Conservation (phyloP, 495 filamentous ascomycete species). For the Pseudotulostoma volvatum region DNA sequence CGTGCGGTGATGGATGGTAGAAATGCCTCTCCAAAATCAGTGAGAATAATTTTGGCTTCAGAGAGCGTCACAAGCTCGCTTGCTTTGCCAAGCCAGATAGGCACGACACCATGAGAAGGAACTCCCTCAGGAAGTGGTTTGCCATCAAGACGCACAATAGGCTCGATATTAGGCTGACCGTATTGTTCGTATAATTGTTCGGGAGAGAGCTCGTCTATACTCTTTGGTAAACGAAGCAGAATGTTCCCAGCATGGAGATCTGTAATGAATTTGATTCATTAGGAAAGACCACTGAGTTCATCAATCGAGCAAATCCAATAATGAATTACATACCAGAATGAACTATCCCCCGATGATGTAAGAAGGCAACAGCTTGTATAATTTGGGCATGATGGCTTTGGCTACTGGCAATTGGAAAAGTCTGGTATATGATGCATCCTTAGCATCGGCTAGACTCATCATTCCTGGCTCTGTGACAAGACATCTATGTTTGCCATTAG, state of each 20-base stretch:
- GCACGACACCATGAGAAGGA: neutral
- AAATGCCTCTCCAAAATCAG: slow-evolving; percentile 17
- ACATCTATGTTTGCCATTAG: slow-evolving; percentile 12
- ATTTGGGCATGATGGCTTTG: slow-evolving; percentile 7
- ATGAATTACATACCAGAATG: slow-evolving; percentile 5
- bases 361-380: slow-evolving; percentile 8
- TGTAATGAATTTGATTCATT: slow-evolving; percentile 1
- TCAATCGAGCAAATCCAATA: neutral
- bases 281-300: neutral
- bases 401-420: slow-evolving; percentile 8
- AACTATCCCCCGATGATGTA: slow-evolving; percentile 19
- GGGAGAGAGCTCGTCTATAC: slow-evolving; percentile 7
- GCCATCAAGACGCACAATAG: slow-evolving; percentile 6
- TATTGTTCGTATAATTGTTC: slow-evolving; percentile 6
- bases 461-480: slow-evolving; percentile 4
- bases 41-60: slow-evolving; percentile 18
- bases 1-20: slow-evolving; percentile 5
- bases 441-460: slow-evolving; percentile 4
- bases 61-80: slow-evolving; percentile 12
- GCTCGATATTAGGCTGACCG: slow-evolving; percentile 3
- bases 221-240: slow-evolving; percentile 8
- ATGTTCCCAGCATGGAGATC: slow-evolving; percentile 9
- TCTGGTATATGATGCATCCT: slow-evolving; percentile 3
- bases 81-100: slow-evolving; percentile 4
- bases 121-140: slow-evolving; percentile 1